Base-by-base conservation (phyloP, 1,284 basidiomycete species). In the Kwoniella shivajii region DNA sequence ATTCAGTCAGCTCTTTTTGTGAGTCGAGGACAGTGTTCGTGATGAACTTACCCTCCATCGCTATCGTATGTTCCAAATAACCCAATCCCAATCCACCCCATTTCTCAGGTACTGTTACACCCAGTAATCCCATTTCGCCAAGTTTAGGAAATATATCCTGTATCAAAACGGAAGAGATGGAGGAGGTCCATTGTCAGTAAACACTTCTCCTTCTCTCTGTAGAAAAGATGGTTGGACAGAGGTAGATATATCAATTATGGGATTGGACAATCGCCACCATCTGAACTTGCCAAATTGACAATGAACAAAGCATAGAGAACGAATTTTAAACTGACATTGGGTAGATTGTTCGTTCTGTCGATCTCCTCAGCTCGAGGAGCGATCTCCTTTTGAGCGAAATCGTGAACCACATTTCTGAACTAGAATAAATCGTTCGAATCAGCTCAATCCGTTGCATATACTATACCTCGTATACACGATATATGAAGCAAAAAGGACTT, bases 101-200 rank as follows among this genome's bases (percentile, higher is more conserved):
- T 63, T 89, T 81, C 45, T 88, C 83, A 14, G 86, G 84, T 9
- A 89, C 90, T 5, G 92, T 95, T 36, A 95, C 83, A 36, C 92
- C 92, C 31, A 81, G 69, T 27, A 82, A 59, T 0, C 81, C 81
- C 92, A 96, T 94, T 27, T 84, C 82, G 9, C 92, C 92, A 26
- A 95, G 80, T 77, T 92, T 92, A 66, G 87, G 84, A 88, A 92
- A 95, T 18, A 94, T 79, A 71, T 92, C 88, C 89, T 92, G 42
- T 16, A 34, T n/a, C 10, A 10, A 36, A 36, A 26, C 26, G 39
- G 29, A 16, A 16, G 18, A 46, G 16, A 43, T 38, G 6, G 18
- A n/a, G 6, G n/a, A n/a, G n/a, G n/a, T n/a, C n/a, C n/a, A n/a
- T n/a, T n/a, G n/a, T n/a, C 41, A 26, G 38, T 18, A 39, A 39